A percentile compares a stretch with the other conserved stretches of the same genome.
Conservation (phyloP, 345 rosid genomes). For the Pugionium dolabratum region DNA sequence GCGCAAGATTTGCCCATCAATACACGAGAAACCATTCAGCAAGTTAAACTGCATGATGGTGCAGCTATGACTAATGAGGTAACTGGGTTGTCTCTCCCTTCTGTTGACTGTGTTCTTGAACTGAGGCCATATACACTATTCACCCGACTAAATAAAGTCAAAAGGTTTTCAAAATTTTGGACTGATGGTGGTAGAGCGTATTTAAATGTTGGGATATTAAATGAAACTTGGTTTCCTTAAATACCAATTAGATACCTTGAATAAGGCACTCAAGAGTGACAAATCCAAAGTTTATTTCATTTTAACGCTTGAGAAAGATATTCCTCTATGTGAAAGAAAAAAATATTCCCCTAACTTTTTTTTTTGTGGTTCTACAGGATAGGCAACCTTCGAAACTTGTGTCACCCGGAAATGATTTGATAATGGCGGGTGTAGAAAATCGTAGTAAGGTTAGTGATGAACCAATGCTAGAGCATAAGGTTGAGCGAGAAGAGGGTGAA, state of each 20-base stretch:
- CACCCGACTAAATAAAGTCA: conserved; percentile 7
- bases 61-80: conserved; percentile 56
- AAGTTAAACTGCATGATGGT: conserved; percentile 46
- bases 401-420: conserved; percentile 51
- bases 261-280: conserved; percentile 13
- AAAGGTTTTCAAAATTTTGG: not conserved
- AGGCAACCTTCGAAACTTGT: conserved; percentile 47
- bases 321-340: conserved; percentile 11
- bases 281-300: not conserved
- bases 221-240: conserved; percentile 20
- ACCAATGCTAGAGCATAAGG: conserved; percentile 53
- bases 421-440: conserved; percentile 47
- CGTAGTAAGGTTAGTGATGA: conserved; percentile 52
- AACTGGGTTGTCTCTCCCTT: conserved; percentile 29
- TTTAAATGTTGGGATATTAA: not conserved
- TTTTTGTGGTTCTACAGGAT: conserved; percentile 49
- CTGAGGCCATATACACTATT: not conserved
- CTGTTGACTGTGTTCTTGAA: conserved; percentile 12
- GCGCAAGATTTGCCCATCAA: conserved; percentile 35
- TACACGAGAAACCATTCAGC: conserved; percentile 29
- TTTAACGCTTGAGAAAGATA: conserved; percentile 8
- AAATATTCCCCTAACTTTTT: not conserved
- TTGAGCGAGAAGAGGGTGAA: conserved; percentile 98
- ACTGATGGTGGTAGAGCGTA: conserved; percentile 5
- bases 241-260: conserved; percentile 12